These are phyloP conservation scores for Solanum commersonii DNA, from an alignment of 257 asterid species.

Conservation along the genomic window DNA sequence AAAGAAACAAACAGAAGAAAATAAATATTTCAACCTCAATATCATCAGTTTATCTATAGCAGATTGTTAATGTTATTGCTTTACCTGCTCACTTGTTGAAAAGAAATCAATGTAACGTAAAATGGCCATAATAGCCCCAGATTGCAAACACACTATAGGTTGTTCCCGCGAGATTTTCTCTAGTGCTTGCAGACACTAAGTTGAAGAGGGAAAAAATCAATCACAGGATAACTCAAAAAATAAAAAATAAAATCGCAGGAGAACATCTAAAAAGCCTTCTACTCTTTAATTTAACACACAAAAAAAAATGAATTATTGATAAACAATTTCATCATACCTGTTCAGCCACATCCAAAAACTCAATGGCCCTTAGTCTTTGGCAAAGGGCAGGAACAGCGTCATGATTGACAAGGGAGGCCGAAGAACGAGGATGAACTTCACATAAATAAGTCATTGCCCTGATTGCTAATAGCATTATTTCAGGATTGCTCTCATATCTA, in stretches of 20 bases:
- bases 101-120: constrained; percentile 80
- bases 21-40: constrained; percentile 10
- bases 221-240: not conserved
- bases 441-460: constrained; percentile 91
- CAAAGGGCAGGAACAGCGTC: constrained; percentile 81
- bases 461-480: constrained; percentile 75
- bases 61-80: not conserved
- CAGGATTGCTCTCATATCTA: constrained; percentile 53
- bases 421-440: constrained; percentile 69
- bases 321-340: constrained; percentile 48
- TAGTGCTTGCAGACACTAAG: constrained; percentile 90
- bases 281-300: not conserved
- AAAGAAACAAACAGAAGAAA: constrained; percentile 7
- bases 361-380: constrained; percentile 66
- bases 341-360: constrained; percentile 93
- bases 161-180: constrained; percentile 85
- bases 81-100: constrained; percentile 91
- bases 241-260: not conserved
- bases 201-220: constrained; percentile 5
- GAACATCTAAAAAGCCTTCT: not conserved
- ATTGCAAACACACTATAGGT: constrained; percentile 84
- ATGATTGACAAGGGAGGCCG: constrained; percentile 69
- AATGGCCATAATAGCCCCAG: constrained; percentile 91
- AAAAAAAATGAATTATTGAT: not conserved
- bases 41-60: not conserved